Evolutionary conservation across 768 basidiomycete genomes (phyloP).

Genomic region (Gelatoporia subvermispora): DNA sequence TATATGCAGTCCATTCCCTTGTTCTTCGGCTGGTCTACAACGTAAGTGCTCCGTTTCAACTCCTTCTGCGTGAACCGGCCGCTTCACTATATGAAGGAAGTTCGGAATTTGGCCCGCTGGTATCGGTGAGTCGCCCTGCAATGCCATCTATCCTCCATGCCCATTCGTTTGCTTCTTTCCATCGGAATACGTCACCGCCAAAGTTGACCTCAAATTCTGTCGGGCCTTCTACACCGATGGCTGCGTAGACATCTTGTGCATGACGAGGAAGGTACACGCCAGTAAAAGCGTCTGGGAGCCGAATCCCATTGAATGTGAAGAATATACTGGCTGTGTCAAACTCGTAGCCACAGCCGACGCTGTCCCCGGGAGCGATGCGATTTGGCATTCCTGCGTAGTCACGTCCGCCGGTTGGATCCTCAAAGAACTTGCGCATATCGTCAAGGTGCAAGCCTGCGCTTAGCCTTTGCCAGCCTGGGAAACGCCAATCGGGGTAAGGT

Average conservation of each 20-base stretch:
- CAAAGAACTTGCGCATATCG: conserved; percentile 70
- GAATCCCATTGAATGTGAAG: conserved; percentile 60
- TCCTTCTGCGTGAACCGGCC: neutral
- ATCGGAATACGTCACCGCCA: conserved; percentile 52
- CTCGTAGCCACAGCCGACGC: conserved; percentile 61
- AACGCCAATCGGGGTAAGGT: conserved; percentile 60
- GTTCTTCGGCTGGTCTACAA: no score
- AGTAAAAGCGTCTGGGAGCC: conserved; percentile 51
- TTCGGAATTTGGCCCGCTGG: conserved; percentile 36
- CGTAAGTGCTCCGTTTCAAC: no score
- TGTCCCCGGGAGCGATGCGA: conserved; percentile 41
- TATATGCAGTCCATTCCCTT: neutral
- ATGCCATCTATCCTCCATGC: conserved; percentile 61
- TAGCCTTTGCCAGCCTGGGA: conserved; percentile 68
- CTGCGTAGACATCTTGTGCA: conserved; percentile 56
- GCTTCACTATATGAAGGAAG: conserved; percentile 26
- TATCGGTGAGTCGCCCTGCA: conserved; percentile 42
- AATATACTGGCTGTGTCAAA: conserved; percentile 49
- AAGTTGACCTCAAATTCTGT: conserved; percentile 62
- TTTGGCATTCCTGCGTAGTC: conserved; percentile 36
- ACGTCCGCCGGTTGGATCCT: conserved; percentile 60
- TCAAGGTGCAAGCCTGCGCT: conserved; percentile 66
- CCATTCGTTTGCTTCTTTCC: conserved; percentile 64
- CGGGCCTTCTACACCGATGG: conserved; percentile 52
- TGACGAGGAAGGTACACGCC: conserved; percentile 54